A percentile compares a stretch with the other conserved stretches of the same genome.
Evolutionary conservation across 2,329 filamentous ascomycete species (phyloP).

Genomic region (Penicillium sumatraense): DNA sequence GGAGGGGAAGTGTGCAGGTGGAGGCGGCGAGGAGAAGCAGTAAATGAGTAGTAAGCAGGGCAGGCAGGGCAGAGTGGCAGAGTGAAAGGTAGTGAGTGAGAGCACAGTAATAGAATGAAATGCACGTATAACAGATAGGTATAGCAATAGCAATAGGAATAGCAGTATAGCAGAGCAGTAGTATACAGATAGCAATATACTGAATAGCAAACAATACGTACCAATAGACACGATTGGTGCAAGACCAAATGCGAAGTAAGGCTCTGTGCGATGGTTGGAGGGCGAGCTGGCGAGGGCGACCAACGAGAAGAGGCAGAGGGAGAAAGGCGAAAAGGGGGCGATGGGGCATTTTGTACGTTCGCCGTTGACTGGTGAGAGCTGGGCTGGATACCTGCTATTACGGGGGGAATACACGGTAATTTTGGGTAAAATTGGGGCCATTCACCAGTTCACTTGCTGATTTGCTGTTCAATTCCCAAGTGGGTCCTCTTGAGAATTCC

Average conservation of each 20-base stretch:
- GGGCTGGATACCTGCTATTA: too few relatives aligned
- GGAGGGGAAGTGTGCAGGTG: constrained; percentile 10
- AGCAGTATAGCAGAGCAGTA: neutral
- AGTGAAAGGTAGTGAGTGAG: neutral
- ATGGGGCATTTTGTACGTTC: constrained; percentile 48
- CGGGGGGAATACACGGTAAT: too few relatives aligned
- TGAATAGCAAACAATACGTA: neutral
- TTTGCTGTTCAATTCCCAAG: too few relatives aligned
- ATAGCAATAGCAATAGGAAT: neutral
- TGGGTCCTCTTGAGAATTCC: too few relatives aligned
- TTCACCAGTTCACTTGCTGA: too few relatives aligned
- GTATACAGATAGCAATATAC: neutral
- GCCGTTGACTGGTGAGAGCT: constrained; percentile 27
- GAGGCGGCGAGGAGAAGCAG: neutral
- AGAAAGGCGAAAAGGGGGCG: constrained; percentile 41
- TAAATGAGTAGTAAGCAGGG: constrained; percentile 21
- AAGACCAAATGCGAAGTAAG: constrained; percentile 18
- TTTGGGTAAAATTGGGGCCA: too few relatives aligned
- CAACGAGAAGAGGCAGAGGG: constrained; percentile 48
- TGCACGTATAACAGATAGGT: neutral
- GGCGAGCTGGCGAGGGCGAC: constrained; percentile 39
- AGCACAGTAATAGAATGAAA: neutral
- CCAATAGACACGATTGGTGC: constrained; percentile 22
- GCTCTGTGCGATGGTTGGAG: constrained; percentile 33
- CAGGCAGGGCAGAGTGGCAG: neutral